Conservation (phyloP, 2,329 filamentous ascomycete genomes). For the Didymella keratinophila region DNA sequence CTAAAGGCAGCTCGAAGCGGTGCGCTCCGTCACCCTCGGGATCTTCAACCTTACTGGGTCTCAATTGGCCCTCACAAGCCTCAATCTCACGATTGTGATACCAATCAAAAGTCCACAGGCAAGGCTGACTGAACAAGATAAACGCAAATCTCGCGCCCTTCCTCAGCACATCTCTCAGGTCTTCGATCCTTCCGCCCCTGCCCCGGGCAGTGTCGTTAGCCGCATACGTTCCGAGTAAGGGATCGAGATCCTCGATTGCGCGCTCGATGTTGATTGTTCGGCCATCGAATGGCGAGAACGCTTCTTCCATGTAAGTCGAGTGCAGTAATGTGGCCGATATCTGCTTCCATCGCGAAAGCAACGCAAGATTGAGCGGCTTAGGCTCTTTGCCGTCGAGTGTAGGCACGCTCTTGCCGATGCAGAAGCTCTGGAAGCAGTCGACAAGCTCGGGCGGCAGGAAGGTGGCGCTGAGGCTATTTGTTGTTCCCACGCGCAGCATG, state of each 20-base stretch:
- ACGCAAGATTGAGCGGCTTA: not conserved
- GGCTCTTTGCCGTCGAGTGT: not conserved
- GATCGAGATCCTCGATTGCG: not conserved
- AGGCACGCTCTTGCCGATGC: not conserved
- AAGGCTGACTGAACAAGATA: not conserved
- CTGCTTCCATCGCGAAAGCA: not conserved
- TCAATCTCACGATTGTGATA: not conserved
- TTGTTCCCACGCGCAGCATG: not conserved
- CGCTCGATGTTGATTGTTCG: not conserved
- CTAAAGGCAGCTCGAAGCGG: not conserved
- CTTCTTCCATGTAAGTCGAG: not conserved
- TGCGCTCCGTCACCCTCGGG: not conserved
- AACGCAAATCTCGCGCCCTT: not conserved
- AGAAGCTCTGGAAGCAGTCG: not conserved
- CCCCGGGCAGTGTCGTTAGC: not conserved
- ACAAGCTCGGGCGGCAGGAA: not conserved
- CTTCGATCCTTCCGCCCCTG: not conserved
- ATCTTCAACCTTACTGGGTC: not conserved
- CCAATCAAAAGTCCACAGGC: not conserved
- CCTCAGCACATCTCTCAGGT: not conserved
- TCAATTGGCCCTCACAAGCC: not conserved
- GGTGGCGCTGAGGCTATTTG: not conserved
- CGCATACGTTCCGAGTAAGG: not conserved
- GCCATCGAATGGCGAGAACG: not conserved
- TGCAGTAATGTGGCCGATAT: not conserved